phyloP scores from a whole-genome alignment of 2,329 filamentous ascomycete species.

The Cryphonectria japonica region DNA sequence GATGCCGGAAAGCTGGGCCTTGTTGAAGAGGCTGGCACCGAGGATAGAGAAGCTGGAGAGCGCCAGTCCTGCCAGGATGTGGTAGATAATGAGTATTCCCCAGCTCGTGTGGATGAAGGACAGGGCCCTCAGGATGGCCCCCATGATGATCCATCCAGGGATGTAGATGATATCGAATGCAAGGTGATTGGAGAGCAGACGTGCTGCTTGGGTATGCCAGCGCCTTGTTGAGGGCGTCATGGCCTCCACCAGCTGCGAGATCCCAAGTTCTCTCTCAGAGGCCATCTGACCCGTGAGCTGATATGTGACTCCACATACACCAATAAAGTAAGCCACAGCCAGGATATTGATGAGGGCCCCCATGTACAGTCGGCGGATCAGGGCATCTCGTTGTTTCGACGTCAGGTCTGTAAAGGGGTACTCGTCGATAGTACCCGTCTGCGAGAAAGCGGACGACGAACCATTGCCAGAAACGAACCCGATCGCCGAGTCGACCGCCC shows the following conservation, averaged over 20 bases:
- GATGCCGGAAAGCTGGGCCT: slow-evolving; percentile 86
- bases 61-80: slow-evolving; percentile 75
- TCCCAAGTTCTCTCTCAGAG: slow-evolving; percentile 81
- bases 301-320: slow-evolving; percentile 80
- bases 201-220: slow-evolving; percentile 78
- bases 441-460: slow-evolving; percentile 1
- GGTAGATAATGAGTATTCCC: slow-evolving; percentile 72
- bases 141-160: slow-evolving; percentile 81
- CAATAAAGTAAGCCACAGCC: slow-evolving; percentile 77
- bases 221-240: slow-evolving; percentile 80
- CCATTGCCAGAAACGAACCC: slow-evolving; percentile 45
- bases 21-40: slow-evolving; percentile 82
- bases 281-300: slow-evolving; percentile 87
- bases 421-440: slow-evolving; percentile 49
- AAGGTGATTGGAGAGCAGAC: slow-evolving; percentile 79
- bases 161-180: slow-evolving; percentile 80
- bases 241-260: slow-evolving; percentile 85
- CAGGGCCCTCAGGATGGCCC: slow-evolving; percentile 63
- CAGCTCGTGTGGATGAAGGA: slow-evolving; percentile 68
- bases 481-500: slow-evolving; percentile 69
- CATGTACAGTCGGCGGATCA: slow-evolving; percentile 74
- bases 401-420: slow-evolving; percentile 78
- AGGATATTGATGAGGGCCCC: slow-evolving; percentile 74
- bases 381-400: slow-evolving; percentile 64
- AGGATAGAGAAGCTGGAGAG: slow-evolving; percentile 81